Evolutionary conservation across 176 grass and related monocot species (phyloP), one percentile per base, ranked within the genome.

Genomic region (Ampelocalamus luodianensis): DNA sequence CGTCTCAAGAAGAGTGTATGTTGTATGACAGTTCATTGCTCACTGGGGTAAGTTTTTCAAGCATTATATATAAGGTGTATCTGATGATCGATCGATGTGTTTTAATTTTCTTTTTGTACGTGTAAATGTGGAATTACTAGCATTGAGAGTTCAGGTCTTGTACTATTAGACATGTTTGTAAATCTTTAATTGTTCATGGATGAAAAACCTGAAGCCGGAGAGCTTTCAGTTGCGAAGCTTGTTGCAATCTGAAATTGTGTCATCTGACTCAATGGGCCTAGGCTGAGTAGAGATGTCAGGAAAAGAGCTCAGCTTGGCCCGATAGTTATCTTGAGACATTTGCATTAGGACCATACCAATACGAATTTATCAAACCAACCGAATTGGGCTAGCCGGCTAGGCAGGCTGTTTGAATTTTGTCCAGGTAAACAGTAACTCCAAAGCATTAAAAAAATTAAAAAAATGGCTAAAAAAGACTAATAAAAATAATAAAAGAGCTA

Each of bases 101-200:
- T 77, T 8, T 49, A 37, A 48, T 75, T 68, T 76, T 55, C 50
- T 6, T 72, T 72, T 58, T 40, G 66, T 67, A 68, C 29, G 15
- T 86, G 78, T 82, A 90, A 81, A 65, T 81, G 34, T 86, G 5
- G 17, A 60, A 84, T 69, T 62, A 71, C 44, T 86, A 91, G 85
- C 11, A 10, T 26, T 79, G 68, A 49, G 27, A 39, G 20, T 72
- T 90, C 53, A 65, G 39, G 61, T 74, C 53, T 43, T 49, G 26
- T 36, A 43, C 59, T 34, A 22, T 1, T 79, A 74, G 37, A 71
- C 67, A 72, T 67, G 46, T 72, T 72, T 69, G 86, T 82, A 77
- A 77, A 68, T 75, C 44, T 55, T 20, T 71, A 53, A 16, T 40
- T 43, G 10, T 10, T 72, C 58, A 49, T 72, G 55, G 55, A 72